Conservation (phyloP, 176 grass and related monocot species). For the Phyllostachys edulis region DNA sequence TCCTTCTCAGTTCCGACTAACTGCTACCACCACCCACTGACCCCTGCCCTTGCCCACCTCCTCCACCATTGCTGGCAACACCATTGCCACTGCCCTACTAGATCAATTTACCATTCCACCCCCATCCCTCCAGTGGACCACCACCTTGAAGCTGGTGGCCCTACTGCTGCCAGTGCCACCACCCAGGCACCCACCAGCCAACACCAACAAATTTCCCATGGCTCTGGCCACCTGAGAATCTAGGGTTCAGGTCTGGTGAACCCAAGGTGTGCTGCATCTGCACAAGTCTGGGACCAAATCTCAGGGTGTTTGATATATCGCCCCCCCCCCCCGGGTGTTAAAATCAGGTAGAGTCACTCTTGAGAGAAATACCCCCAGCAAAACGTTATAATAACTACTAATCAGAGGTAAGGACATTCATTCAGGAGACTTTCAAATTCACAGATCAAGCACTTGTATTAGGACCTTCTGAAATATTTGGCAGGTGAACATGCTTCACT, state of each 20-base stretch:
- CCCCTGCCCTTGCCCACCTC: background rate
- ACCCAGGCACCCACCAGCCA: background rate
- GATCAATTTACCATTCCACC: background rate
- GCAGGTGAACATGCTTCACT: slow-evolving; percentile 10
- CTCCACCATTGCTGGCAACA: background rate
- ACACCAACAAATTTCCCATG: background rate
- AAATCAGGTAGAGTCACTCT: background rate
- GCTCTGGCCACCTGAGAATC: background rate
- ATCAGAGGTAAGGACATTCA: background rate
- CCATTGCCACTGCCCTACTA: background rate
- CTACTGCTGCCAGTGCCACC: background rate
- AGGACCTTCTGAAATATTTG: background rate
- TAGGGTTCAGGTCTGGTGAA: background rate
- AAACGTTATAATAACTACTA: background rate
- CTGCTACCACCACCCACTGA: background rate
- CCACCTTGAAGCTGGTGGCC: background rate
- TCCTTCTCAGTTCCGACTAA: background rate
- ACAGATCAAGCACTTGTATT: background rate
- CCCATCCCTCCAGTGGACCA: background rate
- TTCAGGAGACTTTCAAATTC: background rate
- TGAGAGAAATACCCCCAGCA: background rate
- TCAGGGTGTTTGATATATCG: background rate
- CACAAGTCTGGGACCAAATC: background rate
- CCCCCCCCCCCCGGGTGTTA: background rate
- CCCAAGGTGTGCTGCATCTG: background rate